Conservation (phyloP, 1,139 yeast genomes). For the Suhomyces guaymorum region DNA sequence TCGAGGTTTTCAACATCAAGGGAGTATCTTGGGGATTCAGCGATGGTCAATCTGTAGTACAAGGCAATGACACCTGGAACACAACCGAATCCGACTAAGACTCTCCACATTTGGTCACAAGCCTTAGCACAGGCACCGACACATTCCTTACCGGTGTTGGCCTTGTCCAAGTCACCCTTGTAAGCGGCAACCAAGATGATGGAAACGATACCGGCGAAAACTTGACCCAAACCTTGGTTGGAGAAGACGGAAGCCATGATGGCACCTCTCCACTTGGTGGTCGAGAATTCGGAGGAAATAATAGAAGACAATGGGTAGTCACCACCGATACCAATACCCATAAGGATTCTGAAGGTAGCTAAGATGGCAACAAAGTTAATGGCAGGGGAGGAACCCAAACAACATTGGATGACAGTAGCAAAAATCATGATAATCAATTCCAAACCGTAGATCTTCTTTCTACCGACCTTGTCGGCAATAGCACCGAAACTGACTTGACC, state of each 20-base stretch:
- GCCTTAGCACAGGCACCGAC: slow-evolving; percentile 67
- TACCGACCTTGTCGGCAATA: slow-evolving; percentile 81
- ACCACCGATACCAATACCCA: slow-evolving; percentile 99
- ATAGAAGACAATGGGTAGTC: slow-evolving; percentile 97
- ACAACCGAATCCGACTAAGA: slow-evolving; percentile 82
- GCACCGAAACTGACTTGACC: slow-evolving; percentile 90
- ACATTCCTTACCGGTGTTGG: slow-evolving; percentile 57
- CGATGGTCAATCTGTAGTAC: slow-evolving; percentile 88
- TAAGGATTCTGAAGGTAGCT: slow-evolving; percentile 72
- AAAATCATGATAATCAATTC: slow-evolving; percentile 82
- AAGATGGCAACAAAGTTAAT: slow-evolving; percentile 71
- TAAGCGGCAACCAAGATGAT: slow-evolving; percentile 71
- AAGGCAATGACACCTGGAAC: slow-evolving; percentile 82
- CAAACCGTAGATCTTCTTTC: slow-evolving; percentile 84
- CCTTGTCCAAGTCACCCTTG: slow-evolving; percentile 56
- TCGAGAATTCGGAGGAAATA: slow-evolving; percentile 84
- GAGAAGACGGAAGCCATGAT: slow-evolving; percentile 93
- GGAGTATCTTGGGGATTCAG: slow-evolving; percentile 89
- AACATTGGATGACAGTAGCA: slow-evolving; percentile 78
- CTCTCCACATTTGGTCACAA: slow-evolving; percentile 93
- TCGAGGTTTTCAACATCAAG: slow-evolving; percentile 68
- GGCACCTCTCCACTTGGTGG: slow-evolving; percentile 96
- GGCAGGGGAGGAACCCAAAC: slow-evolving; percentile 67
- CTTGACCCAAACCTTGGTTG: slow-evolving; percentile 91
- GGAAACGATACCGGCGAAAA: slow-evolving; percentile 82